A percentile compares a stretch with the other conserved stretches of the same genome.
Evolutionary conservation across 805 yeast species (phyloP).

Genomic region (Candida krabiensis): DNA sequence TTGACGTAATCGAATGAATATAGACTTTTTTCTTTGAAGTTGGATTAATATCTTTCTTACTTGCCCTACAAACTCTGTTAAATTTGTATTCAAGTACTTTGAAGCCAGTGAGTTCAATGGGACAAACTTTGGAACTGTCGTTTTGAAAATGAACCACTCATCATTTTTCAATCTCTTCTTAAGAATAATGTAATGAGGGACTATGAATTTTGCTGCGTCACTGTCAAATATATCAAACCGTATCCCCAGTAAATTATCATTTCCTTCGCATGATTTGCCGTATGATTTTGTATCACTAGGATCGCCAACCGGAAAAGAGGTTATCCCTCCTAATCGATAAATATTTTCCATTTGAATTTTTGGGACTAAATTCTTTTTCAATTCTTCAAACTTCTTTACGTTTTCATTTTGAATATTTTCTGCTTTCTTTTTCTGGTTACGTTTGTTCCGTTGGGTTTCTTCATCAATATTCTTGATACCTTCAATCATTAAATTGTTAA

Average conservation of each 20-base stretch:
- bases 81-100: slow-evolving; percentile 25
- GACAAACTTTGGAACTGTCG: slow-evolving; percentile 35
- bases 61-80: slow-evolving; percentile 25
- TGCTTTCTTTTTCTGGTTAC: slow-evolving; percentile 2
- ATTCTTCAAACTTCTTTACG: slow-evolving; percentile 7
- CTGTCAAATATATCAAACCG: slow-evolving; percentile 46
- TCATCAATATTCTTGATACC: slow-evolving; percentile 18
- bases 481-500: slow-evolving; percentile 25
- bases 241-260: slow-evolving; percentile 42
- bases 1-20: slow-evolving; percentile 14
- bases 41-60: slow-evolving; percentile 27
- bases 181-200: slow-evolving; percentile 52
- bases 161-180: slow-evolving; percentile 24
- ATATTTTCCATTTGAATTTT: slow-evolving; percentile 46
- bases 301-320: slow-evolving; percentile 51
- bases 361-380: slow-evolving; percentile 24
- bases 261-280: slow-evolving; percentile 6
- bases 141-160: slow-evolving; percentile 34
- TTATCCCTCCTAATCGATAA: slow-evolving; percentile 47
- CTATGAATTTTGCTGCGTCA: slow-evolving; percentile 29
- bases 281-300: slow-evolving; percentile 12
- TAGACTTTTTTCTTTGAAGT: slow-evolving; percentile 22
- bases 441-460: slow-evolving; percentile 8
- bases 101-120: slow-evolving; percentile 25
- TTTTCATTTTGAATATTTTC: slow-evolving; percentile 4